A percentile compares a stretch with the other conserved stretches of the same genome.
phyloP scores from a whole-genome alignment of 2,329 filamentous ascomycete genomes.

The Venturiaceae sp. region DNA sequence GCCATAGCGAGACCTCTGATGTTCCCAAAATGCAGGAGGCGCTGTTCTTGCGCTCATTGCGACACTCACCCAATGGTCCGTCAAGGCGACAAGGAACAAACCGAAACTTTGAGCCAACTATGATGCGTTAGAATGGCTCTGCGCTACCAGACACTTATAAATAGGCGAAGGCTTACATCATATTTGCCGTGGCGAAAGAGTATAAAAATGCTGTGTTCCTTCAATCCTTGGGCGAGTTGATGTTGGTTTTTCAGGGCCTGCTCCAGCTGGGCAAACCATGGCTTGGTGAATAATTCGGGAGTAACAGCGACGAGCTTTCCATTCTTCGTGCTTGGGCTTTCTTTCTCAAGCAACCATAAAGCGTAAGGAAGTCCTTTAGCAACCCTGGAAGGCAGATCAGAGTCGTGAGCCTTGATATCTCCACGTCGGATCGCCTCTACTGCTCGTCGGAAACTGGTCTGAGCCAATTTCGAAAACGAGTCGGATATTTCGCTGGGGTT shows the following conservation, averaged over 20 bases:
- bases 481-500: too few species aligned
- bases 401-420: too few species aligned
- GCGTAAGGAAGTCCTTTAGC: too few species aligned
- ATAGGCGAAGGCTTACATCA: too few species aligned
- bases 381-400: too few species aligned
- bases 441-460: too few species aligned
- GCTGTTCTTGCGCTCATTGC: background rate
- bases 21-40: background rate
- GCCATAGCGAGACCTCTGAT: background rate
- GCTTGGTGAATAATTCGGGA: background rate
- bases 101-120: constrained; percentile 1
- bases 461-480: too few species aligned
- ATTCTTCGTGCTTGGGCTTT: background rate
- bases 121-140: background rate
- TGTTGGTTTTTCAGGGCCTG: background rate
- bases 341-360: background rate
- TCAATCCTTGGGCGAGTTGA: background rate
- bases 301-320: too few species aligned
- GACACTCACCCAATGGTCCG: background rate
- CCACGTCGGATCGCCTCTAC: too few species aligned
- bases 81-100: background rate
- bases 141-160: too few species aligned
- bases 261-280: constrained; percentile 2
- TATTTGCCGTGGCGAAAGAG: background rate
- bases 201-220: background rate